Evolutionary conservation across 2,329 filamentous ascomycete genomes (phyloP).

Genomic region (Colletotrichum camelliae): DNA sequence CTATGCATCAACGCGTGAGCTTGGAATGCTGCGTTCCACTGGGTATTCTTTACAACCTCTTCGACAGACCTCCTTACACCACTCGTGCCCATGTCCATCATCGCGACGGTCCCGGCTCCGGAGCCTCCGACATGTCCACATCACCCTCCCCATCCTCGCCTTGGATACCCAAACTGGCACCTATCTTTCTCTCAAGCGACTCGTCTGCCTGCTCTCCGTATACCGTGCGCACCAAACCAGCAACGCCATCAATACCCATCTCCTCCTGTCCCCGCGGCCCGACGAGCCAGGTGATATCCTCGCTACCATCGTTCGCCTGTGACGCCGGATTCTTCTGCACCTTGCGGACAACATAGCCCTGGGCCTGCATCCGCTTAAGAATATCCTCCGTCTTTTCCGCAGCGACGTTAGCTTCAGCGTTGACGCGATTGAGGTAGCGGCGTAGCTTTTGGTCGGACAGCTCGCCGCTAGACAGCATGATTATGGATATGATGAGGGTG

Average conservation of each 20-base stretch:
- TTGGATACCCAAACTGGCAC: conserved; percentile 63
- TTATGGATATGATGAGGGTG: conserved; percentile 78
- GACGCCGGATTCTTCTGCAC: conserved; percentile 63
- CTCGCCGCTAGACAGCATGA: conserved; percentile 74
- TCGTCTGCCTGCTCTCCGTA: conserved; percentile 56
- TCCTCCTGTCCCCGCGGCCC: conserved; percentile 88
- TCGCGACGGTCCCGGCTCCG: conserved; percentile 9
- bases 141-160: conserved; percentile 28
- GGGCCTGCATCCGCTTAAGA: conserved; percentile 75
- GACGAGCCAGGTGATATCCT: conserved; percentile 80
- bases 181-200: conserved; percentile 65
- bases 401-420: conserved; percentile 77
- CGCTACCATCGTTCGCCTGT: conserved; percentile 67
- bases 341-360: conserved; percentile 82
- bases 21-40: background rate
- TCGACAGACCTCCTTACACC: background rate
- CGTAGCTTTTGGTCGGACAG: conserved; percentile 81
- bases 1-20: background rate
- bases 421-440: conserved; percentile 75
- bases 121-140: conserved; percentile 9
- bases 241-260: conserved; percentile 78
- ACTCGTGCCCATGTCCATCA: conserved; percentile 27
- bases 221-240: conserved; percentile 68
- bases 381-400: conserved; percentile 78
- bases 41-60: background rate